A percentile compares a stretch with the other conserved stretches of the same genome.
Conservation (phyloP, 306 rosid species). For the Canavalia gladiata region DNA sequence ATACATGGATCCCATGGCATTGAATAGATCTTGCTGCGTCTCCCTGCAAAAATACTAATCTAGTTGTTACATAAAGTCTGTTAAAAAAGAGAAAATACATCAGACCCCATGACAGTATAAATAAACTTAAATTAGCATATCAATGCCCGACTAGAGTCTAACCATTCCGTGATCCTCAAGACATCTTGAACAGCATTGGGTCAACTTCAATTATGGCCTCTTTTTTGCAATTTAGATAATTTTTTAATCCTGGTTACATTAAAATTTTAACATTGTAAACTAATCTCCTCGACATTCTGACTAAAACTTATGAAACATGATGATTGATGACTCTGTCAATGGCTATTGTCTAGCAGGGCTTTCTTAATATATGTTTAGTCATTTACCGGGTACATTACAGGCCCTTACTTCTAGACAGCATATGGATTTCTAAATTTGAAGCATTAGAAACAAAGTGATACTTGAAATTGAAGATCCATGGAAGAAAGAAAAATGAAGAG, state of each 20-base stretch:
- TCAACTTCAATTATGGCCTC: conserved; percentile 9
- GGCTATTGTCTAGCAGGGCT: conserved; percentile 25
- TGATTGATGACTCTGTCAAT: conserved; percentile 34
- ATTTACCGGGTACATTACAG: conserved; percentile 13
- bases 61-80: conserved; percentile 32
- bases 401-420: conserved; percentile 10
- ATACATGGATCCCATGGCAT: conserved; percentile 98
- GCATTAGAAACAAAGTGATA: conserved; percentile 8
- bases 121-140: conserved; percentile 36
- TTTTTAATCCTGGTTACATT: background rate
- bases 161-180: conserved; percentile 15
- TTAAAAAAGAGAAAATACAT: conserved; percentile 24
- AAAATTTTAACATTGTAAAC: conserved; percentile 25
- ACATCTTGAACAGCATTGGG: conserved; percentile 30
- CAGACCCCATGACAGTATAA: background rate
- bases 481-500: background rate
- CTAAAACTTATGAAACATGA: conserved; percentile 8
- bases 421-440: conserved; percentile 18
- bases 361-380: conserved; percentile 16
- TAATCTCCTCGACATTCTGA: conserved; percentile 8
- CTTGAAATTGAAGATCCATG: conserved; percentile 33
- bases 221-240: conserved; percentile 6
- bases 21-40: conserved; percentile 84
- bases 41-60: conserved; percentile 60
- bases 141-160: background rate